Conservation (phyloP, 352 stramenopile genomes). For the Pythium biforme region DNA sequence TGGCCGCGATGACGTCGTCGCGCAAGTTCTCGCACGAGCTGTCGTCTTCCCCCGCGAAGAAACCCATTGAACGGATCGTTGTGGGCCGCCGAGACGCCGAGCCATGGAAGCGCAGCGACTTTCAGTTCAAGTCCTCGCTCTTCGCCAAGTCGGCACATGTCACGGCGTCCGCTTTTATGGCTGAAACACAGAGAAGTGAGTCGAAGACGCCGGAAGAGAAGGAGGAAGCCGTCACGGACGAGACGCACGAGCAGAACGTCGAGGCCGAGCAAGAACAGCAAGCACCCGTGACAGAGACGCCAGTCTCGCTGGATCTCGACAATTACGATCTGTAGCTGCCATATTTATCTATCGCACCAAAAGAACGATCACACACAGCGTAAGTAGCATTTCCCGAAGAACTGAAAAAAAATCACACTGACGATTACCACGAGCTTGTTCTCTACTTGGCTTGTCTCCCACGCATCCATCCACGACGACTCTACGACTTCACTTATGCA, state of each 20-base stretch:
- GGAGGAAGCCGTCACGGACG: not conserved
- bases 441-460: not conserved
- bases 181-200: not conserved
- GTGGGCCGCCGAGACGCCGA: constrained; percentile 9
- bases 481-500: not conserved
- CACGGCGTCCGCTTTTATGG: not conserved
- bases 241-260: not conserved
- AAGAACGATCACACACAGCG: not conserved
- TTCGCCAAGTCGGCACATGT: constrained; percentile 7
- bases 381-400: not conserved
- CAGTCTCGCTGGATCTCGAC: not conserved
- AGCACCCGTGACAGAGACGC: not conserved
- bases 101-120: constrained; percentile 4
- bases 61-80: constrained; percentile 13
- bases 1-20: not conserved
- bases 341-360: not conserved
- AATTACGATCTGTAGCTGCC: constrained; percentile 10
- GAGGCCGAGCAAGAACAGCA: not conserved
- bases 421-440: not conserved
- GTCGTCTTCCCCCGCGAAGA: not conserved
- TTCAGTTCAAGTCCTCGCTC: constrained; percentile 7
- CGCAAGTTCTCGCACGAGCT: not conserved
- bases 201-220: not conserved
- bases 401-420: not conserved
- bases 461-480: not conserved